A percentile compares a stretch with the other conserved stretches of the same genome.
Evolutionary conservation across 2,329 filamentous ascomycete species (phyloP).

Genomic region (Pseudodiploospora longispora): DNA sequence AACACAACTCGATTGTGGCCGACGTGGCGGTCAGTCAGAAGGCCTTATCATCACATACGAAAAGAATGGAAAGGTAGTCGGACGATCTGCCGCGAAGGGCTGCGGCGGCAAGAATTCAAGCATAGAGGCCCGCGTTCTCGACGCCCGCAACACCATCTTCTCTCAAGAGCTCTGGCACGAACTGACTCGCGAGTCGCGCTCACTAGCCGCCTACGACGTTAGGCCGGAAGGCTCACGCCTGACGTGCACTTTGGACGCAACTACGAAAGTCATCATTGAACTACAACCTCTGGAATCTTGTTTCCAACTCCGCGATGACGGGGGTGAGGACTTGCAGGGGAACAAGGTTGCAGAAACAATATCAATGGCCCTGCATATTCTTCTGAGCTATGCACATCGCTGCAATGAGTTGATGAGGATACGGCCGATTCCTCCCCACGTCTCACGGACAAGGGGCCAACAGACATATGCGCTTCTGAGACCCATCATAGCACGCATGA

Average conservation of each 20-base stretch:
- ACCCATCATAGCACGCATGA: conserved; percentile 41
- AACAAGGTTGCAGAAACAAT: conserved; percentile 55
- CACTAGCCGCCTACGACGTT: conserved; percentile 63
- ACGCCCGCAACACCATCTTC: conserved; percentile 71
- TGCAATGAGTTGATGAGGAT: conserved; percentile 64
- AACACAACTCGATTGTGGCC: conserved; percentile 62
- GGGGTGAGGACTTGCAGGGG: conserved; percentile 28
- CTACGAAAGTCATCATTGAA: conserved; percentile 54
- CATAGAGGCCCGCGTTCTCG: conserved; percentile 61
- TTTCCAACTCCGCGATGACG: conserved; percentile 8
- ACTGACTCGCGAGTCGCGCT: conserved; percentile 71
- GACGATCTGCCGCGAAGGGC: conserved; percentile 44
- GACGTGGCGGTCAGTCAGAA: conserved; percentile 42
- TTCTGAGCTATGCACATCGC: conserved; percentile 72
- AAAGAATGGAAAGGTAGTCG: conserved; percentile 48
- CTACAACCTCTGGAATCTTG: conserved; percentile 52
- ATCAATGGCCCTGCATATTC: conserved; percentile 60
- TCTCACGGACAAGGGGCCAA: conserved; percentile 27
- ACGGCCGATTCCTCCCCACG: conserved; percentile 38
- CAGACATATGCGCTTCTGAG: conserved; percentile 43
- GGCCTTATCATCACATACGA: conserved; percentile 61
- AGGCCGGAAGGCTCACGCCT: conserved; percentile 52
- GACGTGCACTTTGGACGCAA: conserved; percentile 43
- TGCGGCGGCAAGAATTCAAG: conserved; percentile 43
- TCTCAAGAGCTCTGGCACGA: conserved; percentile 88